These are phyloP conservation scores for Aspergillus ibericus DNA, from an alignment of 2,329 filamentous ascomycete genomes.

Conservation along the genomic window DNA sequence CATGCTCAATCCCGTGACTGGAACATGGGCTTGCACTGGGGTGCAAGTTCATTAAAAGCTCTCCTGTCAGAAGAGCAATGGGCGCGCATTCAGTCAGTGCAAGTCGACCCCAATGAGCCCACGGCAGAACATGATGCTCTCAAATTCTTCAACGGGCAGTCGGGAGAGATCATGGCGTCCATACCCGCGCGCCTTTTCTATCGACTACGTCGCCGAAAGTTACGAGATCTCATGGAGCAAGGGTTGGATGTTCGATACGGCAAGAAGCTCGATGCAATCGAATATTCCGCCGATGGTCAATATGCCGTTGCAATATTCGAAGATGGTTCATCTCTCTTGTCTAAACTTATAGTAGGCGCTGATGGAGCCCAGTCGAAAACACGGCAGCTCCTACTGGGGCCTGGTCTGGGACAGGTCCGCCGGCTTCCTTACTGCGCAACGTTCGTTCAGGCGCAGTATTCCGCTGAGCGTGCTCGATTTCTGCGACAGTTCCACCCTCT, in stretches of 20 bases:
- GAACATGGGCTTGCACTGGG: conserved; percentile 38
- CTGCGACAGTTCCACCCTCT: conserved; percentile 49
- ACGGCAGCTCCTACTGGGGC: conserved; percentile 30
- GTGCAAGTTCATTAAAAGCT: conserved; percentile 20
- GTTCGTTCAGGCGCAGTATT: conserved; percentile 46
- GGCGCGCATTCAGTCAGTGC: conserved; percentile 25
- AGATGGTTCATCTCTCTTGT: conserved; percentile 19
- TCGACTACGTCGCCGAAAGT: conserved; percentile 30
- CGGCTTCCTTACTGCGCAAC: conserved; percentile 47
- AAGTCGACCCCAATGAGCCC: conserved; percentile 30
- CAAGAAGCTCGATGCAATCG: conserved; percentile 18
- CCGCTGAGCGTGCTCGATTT: conserved; percentile 43
- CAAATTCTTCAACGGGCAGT: conserved; percentile 28
- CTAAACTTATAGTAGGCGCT: conserved; percentile 24
- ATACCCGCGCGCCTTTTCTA: conserved; percentile 30
- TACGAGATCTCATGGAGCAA: conserved; percentile 28
- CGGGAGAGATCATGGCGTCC: conserved; percentile 26
- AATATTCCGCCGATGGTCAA: conserved; percentile 18
- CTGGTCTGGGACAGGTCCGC: conserved; percentile 32
- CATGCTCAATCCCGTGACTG: conserved; percentile 28
- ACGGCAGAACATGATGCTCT: conserved; percentile 22
- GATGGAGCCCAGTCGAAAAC: conserved; percentile 28
- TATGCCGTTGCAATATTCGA: conserved; percentile 18
- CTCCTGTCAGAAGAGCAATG: conserved; percentile 27
- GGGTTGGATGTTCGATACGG: conserved; percentile 29